Percentiles rank a stretch among this genome's conserved stretches.
Evolutionary conservation across 1,284 basidiomycete genomes (phyloP).

Genomic region (Cutaneotrichosporon cyanovorans): DNA sequence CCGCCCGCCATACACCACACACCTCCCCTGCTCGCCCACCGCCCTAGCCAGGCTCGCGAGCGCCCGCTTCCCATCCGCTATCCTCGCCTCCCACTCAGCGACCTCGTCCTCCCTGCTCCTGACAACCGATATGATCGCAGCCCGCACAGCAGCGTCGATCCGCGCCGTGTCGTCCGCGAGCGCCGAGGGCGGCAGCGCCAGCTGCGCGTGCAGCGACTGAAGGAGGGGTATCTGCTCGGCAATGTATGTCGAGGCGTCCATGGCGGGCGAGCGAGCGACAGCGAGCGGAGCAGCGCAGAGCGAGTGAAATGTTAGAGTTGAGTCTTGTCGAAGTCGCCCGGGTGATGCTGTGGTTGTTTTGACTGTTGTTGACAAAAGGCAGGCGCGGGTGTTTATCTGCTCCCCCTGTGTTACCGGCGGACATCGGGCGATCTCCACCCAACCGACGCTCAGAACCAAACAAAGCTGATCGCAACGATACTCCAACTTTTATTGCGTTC

Average conservation of each 20-base stretch:
- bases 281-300: too few relatives aligned
- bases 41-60: conserved; percentile 28
- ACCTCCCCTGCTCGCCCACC: conserved; percentile 32
- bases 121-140: conserved; percentile 34
- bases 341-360: too few relatives aligned
- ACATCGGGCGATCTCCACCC: too few relatives aligned
- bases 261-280: too few relatives aligned
- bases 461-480: too few relatives aligned
- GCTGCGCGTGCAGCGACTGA: conserved; percentile 31
- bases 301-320: too few relatives aligned
- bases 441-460: too few relatives aligned
- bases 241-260: conserved; percentile 35
- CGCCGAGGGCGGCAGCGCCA: conserved; percentile 30
- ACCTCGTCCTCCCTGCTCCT: conserved; percentile 38
- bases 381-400: too few relatives aligned
- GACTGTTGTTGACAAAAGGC: too few relatives aligned
- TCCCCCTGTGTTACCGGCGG: too few relatives aligned
- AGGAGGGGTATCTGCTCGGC: conserved; percentile 39
- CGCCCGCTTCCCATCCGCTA: conserved; percentile 24
- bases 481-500: too few relatives aligned
- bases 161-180: conserved; percentile 31
- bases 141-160: conserved; percentile 38
- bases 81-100: conserved; percentile 33
- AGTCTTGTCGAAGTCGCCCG: too few relatives aligned
- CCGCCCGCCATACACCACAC: conserved; percentile 21